A percentile compares a stretch with the other conserved stretches of the same genome.
phyloP scores from a whole-genome alignment of 768 basidiomycete genomes.

The Lepiota venenata region DNA sequence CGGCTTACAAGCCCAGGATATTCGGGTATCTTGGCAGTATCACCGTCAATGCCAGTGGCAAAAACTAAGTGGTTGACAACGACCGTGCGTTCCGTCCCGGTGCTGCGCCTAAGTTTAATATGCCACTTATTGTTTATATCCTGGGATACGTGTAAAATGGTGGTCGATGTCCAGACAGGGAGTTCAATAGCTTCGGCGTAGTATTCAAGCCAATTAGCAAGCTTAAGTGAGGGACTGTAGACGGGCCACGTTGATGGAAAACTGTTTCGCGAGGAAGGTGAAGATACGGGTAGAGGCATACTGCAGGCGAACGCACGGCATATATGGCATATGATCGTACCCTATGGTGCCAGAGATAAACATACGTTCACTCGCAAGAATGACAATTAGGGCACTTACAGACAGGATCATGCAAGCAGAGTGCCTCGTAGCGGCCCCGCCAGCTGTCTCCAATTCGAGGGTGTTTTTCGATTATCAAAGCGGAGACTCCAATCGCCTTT shows the following conservation, averaged over 20 bases:
- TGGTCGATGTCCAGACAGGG: slow-evolving; percentile 58
- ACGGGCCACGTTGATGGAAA: slow-evolving; percentile 61
- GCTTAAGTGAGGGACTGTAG: slow-evolving; percentile 50
- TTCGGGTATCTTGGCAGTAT: slow-evolving; percentile 39
- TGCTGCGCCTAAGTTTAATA: slow-evolving; percentile 33
- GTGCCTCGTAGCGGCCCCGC: slow-evolving; percentile 55
- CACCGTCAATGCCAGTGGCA: slow-evolving; percentile 52
- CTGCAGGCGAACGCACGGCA: slow-evolving; percentile 36
- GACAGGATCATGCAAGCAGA: slow-evolving; percentile 53
- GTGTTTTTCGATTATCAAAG: slow-evolving; percentile 57
- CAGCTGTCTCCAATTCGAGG: slow-evolving; percentile 56
- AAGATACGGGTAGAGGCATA: background rate
- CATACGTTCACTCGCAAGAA: slow-evolving; percentile 16
- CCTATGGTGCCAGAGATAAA: slow-evolving; percentile 14
- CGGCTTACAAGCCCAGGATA: slow-evolving; percentile 38
- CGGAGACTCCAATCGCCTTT: slow-evolving; percentile 47
- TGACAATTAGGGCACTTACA: slow-evolving; percentile 28
- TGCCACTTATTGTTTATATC: slow-evolving; percentile 40
- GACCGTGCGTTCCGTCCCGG: slow-evolving; percentile 32
- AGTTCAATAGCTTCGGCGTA: slow-evolving; percentile 60
- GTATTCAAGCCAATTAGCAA: slow-evolving; percentile 63
- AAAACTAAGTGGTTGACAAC: slow-evolving; percentile 51
- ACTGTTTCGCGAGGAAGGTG: slow-evolving; percentile 13
- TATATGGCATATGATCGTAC: slow-evolving; percentile 40
- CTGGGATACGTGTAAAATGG: slow-evolving; percentile 33